Evolutionary conservation across 1,284 basidiomycete genomes (phyloP), one percentile per base, ranked within the genome.

Genomic region (Irpex sp.): DNA sequence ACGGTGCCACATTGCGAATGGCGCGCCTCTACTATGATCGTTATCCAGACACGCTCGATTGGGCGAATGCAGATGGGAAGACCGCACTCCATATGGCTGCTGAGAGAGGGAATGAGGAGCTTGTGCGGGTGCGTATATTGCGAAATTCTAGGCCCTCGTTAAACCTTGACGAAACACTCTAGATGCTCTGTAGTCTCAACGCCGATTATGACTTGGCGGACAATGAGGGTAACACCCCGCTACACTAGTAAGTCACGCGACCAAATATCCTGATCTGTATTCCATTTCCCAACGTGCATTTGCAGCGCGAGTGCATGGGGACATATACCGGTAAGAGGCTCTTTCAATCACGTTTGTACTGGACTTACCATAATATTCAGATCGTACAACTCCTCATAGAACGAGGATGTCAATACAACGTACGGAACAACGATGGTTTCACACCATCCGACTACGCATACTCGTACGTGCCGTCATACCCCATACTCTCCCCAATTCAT

Each of bases 361-460:
- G 9, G 9, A 49, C 57, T 57, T 42, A 54, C 66, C 68, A 58
- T 68, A 70, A 69, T 28, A 68, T 72, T 69, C 10, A 94, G 84
- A 84, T 94, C 42, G 87, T 97, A 4, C 91, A 93, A 73, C 76
- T 94, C 16, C 80, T 98, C 48, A 91, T 98, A 63, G 93, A 96
- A 72, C 80, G 90, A 61, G 95, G 94, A 1, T 96, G 94, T 69
- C 85, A 88, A 66, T 91, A 87, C 69, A 79, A 84, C 19, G 84
- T 87, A 36, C 84, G 90, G 65, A 98, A 98, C 72, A 92, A 92
- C 61, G 87, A 94, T 63, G 94, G 93, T 0, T 98, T 94, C 70
- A 93, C 91, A 1, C 87, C 96, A 2, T 88, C 87, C 0, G 95
- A 98, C 74, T 96, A 94, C 73, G 92, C 94, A 10, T 98, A 93